A percentile compares a stretch with the other conserved stretches of the same genome.
These are phyloP conservation scores for Leucaena leucocephala DNA, from an alignment of 306 rosid species.

Conservation along the genomic window DNA sequence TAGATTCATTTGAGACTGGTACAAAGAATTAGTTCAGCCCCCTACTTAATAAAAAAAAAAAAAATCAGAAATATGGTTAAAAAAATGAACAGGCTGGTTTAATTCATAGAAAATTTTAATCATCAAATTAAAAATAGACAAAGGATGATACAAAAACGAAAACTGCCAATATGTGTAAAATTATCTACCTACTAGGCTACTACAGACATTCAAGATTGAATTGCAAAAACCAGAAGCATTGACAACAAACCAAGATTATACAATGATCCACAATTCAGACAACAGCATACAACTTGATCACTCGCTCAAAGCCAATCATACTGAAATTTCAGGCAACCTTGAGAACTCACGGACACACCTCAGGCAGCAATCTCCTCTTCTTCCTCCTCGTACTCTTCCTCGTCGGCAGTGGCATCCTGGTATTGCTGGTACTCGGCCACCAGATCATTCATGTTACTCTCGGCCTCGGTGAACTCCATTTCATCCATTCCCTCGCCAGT, in stretches of 20 bases:
- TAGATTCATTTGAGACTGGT: too few relatives aligned
- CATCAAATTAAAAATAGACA: not conserved
- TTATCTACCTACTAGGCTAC: constrained; percentile 40
- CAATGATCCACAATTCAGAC: constrained; percentile 48
- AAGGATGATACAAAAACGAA: not conserved
- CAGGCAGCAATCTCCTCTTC: constrained; percentile 61
- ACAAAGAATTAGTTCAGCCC: too few relatives aligned
- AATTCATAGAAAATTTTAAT: constrained; percentile 22
- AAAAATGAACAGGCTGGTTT: not conserved
- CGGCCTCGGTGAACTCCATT: too few relatives aligned
- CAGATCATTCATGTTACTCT: constrained; percentile 79
- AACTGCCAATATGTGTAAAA: constrained; percentile 17
- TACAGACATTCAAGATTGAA: constrained; percentile 40
- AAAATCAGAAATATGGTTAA: not conserved
- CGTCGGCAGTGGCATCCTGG: constrained; percentile 74
- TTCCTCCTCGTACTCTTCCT: constrained; percentile 52
- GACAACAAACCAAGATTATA: constrained; percentile 47
- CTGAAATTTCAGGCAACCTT: constrained; percentile 34
- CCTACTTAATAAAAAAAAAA: too few relatives aligned
- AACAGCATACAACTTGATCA: constrained; percentile 35
- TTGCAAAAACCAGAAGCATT: constrained; percentile 38
- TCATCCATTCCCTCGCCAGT: too few relatives aligned
- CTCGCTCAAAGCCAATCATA: constrained; percentile 36
- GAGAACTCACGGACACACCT: constrained; percentile 30
- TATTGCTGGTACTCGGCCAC: constrained; percentile 92